Percentiles rank a stretch among this genome's conserved stretches.
These are phyloP conservation scores for Apodospora peruviana DNA, from an alignment of 495 filamentous ascomycete species.

Conservation along the genomic window DNA sequence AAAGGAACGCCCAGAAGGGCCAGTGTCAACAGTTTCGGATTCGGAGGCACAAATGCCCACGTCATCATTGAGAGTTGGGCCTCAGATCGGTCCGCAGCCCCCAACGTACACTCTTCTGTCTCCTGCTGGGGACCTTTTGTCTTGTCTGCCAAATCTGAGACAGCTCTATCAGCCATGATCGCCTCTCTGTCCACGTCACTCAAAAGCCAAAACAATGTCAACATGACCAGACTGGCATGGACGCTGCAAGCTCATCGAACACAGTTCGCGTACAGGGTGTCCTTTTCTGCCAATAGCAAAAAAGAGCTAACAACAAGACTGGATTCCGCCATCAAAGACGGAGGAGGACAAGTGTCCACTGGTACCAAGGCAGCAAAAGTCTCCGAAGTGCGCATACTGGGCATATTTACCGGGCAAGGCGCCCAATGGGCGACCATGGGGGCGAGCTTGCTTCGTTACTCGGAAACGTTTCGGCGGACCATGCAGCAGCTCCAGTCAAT, in stretches of 20 bases:
- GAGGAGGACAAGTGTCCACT: background rate
- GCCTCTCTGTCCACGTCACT: too few species aligned
- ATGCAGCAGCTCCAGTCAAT: background rate
- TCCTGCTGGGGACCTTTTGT: background rate
- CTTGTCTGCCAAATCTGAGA: background rate
- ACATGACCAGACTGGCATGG: background rate
- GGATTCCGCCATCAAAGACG: background rate
- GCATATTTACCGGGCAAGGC: conserved; percentile 18
- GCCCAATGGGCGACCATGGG: conserved; percentile 5
- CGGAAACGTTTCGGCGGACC: conserved; percentile 8
- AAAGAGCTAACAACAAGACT: background rate
- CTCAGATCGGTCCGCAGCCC: background rate
- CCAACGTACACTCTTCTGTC: background rate
- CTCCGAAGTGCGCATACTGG: conserved; percentile 4
- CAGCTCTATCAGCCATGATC: background rate
- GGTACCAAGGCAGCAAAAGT: background rate
- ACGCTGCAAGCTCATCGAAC: background rate
- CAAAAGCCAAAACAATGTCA: background rate
- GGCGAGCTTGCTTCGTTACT: conserved; percentile 20
- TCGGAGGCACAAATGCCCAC: conserved; percentile 13
- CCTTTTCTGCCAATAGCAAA: background rate
- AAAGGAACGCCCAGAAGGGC: conserved; percentile 3
- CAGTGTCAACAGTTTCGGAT: conserved; percentile 10
- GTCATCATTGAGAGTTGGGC: conserved; percentile 17
- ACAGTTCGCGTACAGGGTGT: background rate